These are phyloP conservation scores for Plasmodium ovale DNA, from an alignment of 169 alveolate genomes.

Conservation along the genomic window DNA sequence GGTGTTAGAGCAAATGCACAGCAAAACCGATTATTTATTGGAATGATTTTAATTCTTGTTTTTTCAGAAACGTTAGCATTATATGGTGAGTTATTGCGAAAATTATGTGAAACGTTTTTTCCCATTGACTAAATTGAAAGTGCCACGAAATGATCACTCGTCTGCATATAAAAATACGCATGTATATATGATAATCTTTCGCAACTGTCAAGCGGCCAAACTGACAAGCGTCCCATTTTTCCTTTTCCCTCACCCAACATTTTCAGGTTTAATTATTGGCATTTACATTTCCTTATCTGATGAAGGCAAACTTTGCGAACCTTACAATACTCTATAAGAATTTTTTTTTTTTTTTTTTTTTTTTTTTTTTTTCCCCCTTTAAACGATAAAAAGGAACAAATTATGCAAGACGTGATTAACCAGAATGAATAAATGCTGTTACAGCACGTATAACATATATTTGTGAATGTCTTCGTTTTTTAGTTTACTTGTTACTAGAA, in stretches of 20 bases:
- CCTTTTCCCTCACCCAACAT: background rate
- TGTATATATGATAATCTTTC: background rate
- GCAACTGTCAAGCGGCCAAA: background rate
- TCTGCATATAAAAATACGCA: background rate
- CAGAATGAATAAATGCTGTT: background rate
- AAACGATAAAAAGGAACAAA: background rate
- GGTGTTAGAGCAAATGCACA: constrained; percentile 99
- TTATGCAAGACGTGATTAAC: background rate
- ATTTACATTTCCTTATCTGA: constrained; percentile 81
- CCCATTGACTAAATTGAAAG: background rate
- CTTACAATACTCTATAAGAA: constrained; percentile 36
- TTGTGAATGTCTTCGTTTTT: background rate
- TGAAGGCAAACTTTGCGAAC: constrained; percentile 77
- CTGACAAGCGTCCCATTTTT: background rate
- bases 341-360: too few relatives aligned
- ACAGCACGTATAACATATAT: background rate
- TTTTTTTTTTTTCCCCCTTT: constrained; percentile 28
- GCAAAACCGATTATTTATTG: constrained; percentile 98
- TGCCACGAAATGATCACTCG: background rate
- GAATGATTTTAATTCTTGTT: constrained; percentile 98
- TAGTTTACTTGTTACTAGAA: background rate
- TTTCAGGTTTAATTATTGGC: constrained; percentile 81
- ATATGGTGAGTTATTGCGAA: constrained; percentile 92
- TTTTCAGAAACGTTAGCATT: constrained; percentile 99
- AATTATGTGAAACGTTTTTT: too few relatives aligned